Conservation (phyloP, 257 asterid genomes). For the Marsdenia floribunda region DNA sequence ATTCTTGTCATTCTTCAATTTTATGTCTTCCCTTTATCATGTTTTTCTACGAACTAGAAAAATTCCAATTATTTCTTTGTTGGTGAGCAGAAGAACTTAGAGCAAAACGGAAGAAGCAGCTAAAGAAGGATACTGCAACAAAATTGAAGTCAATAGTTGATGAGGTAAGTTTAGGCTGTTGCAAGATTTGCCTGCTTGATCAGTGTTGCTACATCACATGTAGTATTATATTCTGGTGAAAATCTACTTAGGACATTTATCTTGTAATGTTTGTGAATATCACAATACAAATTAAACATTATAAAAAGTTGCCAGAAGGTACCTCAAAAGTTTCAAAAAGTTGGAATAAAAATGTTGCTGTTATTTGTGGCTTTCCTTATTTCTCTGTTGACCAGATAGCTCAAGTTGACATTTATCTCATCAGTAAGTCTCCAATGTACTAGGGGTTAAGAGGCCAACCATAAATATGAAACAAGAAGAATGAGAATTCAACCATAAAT, state of each 20-base stretch:
- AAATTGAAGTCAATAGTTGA: constrained; percentile 82
- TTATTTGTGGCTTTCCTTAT: neutral
- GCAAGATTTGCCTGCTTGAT: neutral
- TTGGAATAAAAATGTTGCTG: too few relatives aligned
- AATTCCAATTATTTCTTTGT: constrained; percentile 5
- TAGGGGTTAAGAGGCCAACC: neutral
- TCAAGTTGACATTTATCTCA: neutral
- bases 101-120: constrained; percentile 85
- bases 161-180: constrained; percentile 44
- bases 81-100: constrained; percentile 80
- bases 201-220: neutral
- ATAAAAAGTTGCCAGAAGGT: neutral
- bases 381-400: neutral
- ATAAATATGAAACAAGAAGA: neutral
- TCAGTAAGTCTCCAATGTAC: neutral
- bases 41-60: neutral
- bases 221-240: neutral
- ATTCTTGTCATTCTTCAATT: neutral
- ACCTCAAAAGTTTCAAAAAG: too few relatives aligned
- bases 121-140: constrained; percentile 77
- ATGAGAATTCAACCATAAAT: neutral
- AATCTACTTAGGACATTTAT: neutral
- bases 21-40: neutral
- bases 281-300: neutral
- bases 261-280: neutral